A percentile compares a stretch with the other conserved stretches of the same genome.
Evolutionary conservation across 257 asterid genomes (phyloP).

Genomic region (Solanum chaucha): DNA sequence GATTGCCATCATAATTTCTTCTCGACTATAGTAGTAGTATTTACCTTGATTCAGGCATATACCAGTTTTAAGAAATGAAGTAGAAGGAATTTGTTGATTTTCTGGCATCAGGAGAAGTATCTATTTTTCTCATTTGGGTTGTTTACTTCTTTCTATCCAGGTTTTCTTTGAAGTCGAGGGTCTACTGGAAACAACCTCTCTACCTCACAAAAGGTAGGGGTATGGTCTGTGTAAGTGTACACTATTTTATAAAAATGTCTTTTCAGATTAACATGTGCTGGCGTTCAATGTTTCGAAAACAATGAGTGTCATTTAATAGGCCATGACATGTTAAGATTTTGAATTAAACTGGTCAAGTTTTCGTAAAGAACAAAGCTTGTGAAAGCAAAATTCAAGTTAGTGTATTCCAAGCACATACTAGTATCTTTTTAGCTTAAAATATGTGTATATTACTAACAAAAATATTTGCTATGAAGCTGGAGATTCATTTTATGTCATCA

Average conservation of each 20-base stretch:
- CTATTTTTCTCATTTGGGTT: neutral
- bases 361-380: too few species aligned
- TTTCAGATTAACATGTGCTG: neutral
- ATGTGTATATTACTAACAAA: too few species aligned
- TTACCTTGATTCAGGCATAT: neutral
- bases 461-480: too few species aligned
- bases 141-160: neutral
- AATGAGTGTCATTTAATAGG: too few species aligned
- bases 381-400: too few species aligned
- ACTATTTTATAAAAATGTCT: neutral
- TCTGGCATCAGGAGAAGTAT: neutral
- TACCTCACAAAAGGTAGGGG: neutral
- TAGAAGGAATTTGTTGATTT: neutral
- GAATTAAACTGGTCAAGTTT: too few species aligned
- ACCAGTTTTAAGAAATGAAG: neutral
- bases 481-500: too few species aligned
- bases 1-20: conserved; percentile 22
- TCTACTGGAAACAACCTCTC: neutral
- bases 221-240: neutral
- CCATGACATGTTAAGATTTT: too few species aligned
- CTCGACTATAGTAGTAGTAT: neutral
- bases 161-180: neutral
- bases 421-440: too few species aligned
- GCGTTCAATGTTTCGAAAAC: neutral
- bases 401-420: too few species aligned